Evolutionary conservation across 1,284 basidiomycete genomes (phyloP).

Genomic region (Ustilago bromivora): DNA sequence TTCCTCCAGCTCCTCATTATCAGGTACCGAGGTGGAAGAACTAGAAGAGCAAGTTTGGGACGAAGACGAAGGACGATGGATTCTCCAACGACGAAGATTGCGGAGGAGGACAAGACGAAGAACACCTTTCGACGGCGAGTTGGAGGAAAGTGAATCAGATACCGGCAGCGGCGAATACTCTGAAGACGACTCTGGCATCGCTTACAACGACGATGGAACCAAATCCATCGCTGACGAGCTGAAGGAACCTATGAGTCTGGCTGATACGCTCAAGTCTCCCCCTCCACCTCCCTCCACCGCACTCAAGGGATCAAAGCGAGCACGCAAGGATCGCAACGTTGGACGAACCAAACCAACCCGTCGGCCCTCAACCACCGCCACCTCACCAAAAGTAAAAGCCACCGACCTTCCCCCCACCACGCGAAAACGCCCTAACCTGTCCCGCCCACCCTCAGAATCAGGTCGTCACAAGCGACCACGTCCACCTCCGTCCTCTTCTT

Average conservation of each 20-base stretch:
- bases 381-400: background rate
- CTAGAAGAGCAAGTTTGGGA: constrained; percentile 43
- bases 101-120: constrained; percentile 23
- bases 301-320: background rate
- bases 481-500: constrained; percentile 10
- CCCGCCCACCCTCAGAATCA: constrained; percentile 31
- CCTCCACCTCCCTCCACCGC: constrained; percentile 5
- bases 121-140: constrained; percentile 23
- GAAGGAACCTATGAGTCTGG: constrained; percentile 29
- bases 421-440: constrained; percentile 33
- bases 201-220: constrained; percentile 33
- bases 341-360: background rate
- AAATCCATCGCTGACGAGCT: constrained; percentile 27
- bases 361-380: background rate
- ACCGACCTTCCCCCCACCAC: background rate
- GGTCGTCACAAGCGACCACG: constrained; percentile 40
- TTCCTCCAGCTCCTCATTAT: constrained; percentile 9
- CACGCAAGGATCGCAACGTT: background rate
- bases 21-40: constrained; percentile 28
- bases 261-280: constrained; percentile 34
- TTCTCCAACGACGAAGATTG: constrained; percentile 36
- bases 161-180: constrained; percentile 25
- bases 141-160: constrained; percentile 12
- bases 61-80: constrained; percentile 36
- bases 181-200: constrained; percentile 40